Conservation (phyloP, 2,329 filamentous ascomycete species). For the Fusarium sublunatum region DNA sequence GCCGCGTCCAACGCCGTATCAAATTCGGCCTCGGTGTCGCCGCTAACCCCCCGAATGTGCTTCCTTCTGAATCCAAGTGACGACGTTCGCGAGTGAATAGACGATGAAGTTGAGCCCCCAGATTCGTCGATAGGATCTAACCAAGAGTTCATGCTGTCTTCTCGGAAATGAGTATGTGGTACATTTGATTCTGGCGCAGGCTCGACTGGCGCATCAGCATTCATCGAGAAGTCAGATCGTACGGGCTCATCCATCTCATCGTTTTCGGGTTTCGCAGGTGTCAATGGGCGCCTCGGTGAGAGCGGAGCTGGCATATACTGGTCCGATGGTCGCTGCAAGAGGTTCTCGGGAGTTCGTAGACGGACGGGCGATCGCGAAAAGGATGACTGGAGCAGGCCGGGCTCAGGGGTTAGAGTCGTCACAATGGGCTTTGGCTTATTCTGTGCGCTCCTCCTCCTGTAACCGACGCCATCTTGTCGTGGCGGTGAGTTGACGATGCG, state of each 20-base stretch:
- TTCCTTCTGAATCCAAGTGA: conserved; percentile 75
- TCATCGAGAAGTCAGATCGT: conserved; percentile 52
- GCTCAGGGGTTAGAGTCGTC: conserved; percentile 42
- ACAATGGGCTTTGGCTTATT: conserved; percentile 44
- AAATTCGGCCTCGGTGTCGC: conserved; percentile 87
- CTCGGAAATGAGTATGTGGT: conserved; percentile 60
- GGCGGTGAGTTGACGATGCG: conserved; percentile 40
- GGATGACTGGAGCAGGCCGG: conserved; percentile 60
- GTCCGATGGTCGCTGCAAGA: conserved; percentile 62
- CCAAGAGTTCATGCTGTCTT: conserved; percentile 85
- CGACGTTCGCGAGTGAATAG: conserved; percentile 82
- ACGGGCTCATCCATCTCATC: conserved; percentile 46
- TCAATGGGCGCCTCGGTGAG: conserved; percentile 70
- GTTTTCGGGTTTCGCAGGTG: conserved; percentile 50
- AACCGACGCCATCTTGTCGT: conserved; percentile 39
- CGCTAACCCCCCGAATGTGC: conserved; percentile 75
- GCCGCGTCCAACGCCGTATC: conserved; percentile 94
- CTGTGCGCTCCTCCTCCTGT: conserved; percentile 37
- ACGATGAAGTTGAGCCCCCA: conserved; percentile 80
- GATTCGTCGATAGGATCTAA: conserved; percentile 95
- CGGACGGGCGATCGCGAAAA: conserved; percentile 62
- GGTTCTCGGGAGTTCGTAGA: conserved; percentile 47
- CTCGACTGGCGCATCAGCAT: conserved; percentile 19
- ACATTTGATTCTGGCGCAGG: conserved; percentile 12
- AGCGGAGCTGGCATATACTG: conserved; percentile 77